Percentiles rank a stretch among this genome's conserved stretches.
Conservation (phyloP, 768 basidiomycete genomes). For the Mycena metata region DNA sequence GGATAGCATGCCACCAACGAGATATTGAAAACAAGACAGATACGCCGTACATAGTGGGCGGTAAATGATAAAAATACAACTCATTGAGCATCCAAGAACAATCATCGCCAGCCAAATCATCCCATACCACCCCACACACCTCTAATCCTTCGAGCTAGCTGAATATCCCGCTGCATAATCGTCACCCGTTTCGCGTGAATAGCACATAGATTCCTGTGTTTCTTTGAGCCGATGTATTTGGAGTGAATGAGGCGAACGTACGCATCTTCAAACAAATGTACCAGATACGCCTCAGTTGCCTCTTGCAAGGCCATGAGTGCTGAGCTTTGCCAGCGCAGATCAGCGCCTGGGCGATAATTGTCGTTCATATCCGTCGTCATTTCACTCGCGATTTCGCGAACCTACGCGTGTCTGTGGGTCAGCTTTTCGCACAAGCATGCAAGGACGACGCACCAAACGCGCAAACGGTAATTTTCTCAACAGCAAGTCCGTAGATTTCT, state of each 20-base stretch:
- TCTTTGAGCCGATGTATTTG: constrained; percentile 13
- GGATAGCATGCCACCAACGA: not conserved
- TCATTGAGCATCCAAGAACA: constrained; percentile 12
- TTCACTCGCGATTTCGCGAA: constrained; percentile 94
- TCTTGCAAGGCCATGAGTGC: constrained; percentile 96
- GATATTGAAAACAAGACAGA: constrained; percentile 10
- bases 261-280: constrained; percentile 99
- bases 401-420: constrained; percentile 60
- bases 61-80: constrained; percentile 35
- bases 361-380: constrained; percentile 85
- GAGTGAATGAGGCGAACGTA: constrained; percentile 61
- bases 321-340: constrained; percentile 94
- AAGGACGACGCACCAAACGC: constrained; percentile 75
- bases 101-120: constrained; percentile 44
- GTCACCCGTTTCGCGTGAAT: constrained; percentile 99
- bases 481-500: constrained; percentile 91
- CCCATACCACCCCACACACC: constrained; percentile 88
- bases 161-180: constrained; percentile 97
- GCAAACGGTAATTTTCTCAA: constrained; percentile 92
- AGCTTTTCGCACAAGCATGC: not conserved
- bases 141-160: constrained; percentile 94
- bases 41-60: no score
- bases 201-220: constrained; percentile 90
- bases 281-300: constrained; percentile 94
- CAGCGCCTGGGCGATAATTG: constrained; percentile 62